A percentile compares a stretch with the other conserved stretches of the same genome.
Conservation (phyloP, 805 yeast species). For the Tetrapisispora namnaoensis region DNA sequence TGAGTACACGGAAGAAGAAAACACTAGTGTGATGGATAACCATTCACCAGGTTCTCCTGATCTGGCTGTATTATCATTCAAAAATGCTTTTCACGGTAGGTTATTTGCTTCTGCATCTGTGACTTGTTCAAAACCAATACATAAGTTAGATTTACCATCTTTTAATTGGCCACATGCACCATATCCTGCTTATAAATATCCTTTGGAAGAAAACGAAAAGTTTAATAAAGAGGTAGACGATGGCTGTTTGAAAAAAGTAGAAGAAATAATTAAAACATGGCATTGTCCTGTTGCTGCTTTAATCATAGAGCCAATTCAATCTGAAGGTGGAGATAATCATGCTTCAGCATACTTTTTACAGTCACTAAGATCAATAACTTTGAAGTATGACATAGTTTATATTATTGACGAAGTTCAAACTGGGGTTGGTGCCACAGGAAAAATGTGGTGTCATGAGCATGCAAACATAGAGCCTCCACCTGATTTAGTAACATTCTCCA, state of each 20-base stretch:
- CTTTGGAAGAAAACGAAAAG: constrained; percentile 55
- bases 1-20: constrained; percentile 62
- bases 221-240: constrained; percentile 70
- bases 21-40: constrained; percentile 65
- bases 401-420: constrained; percentile 69
- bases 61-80: constrained; percentile 75
- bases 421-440: constrained; percentile 66
- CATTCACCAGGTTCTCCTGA: constrained; percentile 84
- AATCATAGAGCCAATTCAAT: constrained; percentile 78
- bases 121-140: constrained; percentile 91
- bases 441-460: constrained; percentile 66
- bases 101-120: constrained; percentile 84
- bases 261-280: constrained; percentile 58
- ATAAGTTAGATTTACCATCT: constrained; percentile 85
- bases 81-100: constrained; percentile 90
- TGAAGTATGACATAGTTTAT: constrained; percentile 46
- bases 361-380: constrained; percentile 49
- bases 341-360: constrained; percentile 54
- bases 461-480: constrained; percentile 53
- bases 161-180: constrained; percentile 97
- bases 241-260: constrained; percentile 70
- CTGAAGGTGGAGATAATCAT: constrained; percentile 73
- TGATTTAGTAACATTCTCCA: constrained; percentile 62
- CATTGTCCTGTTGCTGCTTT: constrained; percentile 75
- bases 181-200: constrained; percentile 78